Conservation (phyloP, 495 filamentous ascomycete genomes). For the Daldinia childiae region DNA sequence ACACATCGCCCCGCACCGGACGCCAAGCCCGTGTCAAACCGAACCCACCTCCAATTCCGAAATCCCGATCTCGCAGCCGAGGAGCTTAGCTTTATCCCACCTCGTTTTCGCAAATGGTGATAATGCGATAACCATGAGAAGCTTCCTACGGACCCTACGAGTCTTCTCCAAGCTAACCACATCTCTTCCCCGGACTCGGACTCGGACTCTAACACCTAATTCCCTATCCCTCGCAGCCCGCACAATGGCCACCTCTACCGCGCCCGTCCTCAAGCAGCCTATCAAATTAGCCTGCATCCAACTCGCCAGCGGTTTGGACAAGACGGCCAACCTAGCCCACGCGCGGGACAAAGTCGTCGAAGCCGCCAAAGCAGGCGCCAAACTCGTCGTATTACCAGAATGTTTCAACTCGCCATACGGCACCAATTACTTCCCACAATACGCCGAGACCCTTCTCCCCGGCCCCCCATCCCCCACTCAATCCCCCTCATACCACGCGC, state of each 20-base stretch:
- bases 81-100: slow-evolving; percentile 1
- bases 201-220: not conserved
- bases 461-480: slow-evolving; percentile 75
- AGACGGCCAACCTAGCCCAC: slow-evolving; percentile 81
- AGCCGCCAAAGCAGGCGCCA: slow-evolving; percentile 77
- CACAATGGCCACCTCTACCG: slow-evolving; percentile 61
- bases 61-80: slow-evolving; percentile 6
- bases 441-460: slow-evolving; percentile 87
- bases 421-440: slow-evolving; percentile 86
- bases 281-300: slow-evolving; percentile 86
- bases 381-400: slow-evolving; percentile 78
- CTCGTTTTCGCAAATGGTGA: not conserved
- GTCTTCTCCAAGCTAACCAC: slow-evolving; percentile 9
- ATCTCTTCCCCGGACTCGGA: slow-evolving; percentile 5
- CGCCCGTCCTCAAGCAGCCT: slow-evolving; percentile 71
- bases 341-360: slow-evolving; percentile 85
- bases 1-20: not conserved
- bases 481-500: slow-evolving; percentile 84
- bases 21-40: not conserved
- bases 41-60: not conserved
- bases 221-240: slow-evolving; percentile 28
- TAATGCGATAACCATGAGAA: slow-evolving; percentile 40
- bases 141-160: slow-evolving; percentile 21
- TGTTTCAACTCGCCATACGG: slow-evolving; percentile 99
- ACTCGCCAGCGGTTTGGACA: slow-evolving; percentile 81